Percentiles rank a stretch among this genome's conserved stretches.
Conservation (phyloP, 257 asterid species). For the Solanum etuberosum region DNA sequence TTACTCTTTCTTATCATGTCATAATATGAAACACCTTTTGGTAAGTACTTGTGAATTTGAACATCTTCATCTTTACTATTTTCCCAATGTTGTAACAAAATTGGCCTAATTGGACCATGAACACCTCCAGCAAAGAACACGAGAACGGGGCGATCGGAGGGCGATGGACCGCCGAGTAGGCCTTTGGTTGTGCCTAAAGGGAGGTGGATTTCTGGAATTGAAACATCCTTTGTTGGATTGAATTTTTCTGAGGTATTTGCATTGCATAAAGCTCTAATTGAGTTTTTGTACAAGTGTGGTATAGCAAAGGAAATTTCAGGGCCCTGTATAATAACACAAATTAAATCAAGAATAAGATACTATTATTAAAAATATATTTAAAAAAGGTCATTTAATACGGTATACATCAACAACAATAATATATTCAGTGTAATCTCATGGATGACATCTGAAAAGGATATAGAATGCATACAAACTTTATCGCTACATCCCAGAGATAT, state of each 20-base stretch:
- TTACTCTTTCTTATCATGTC: constrained; percentile 62
- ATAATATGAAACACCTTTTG: constrained; percentile 47
- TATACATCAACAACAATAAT: neutral
- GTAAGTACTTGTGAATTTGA: constrained; percentile 46
- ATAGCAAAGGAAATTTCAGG: constrained; percentile 49
- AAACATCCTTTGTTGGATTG: constrained; percentile 43
- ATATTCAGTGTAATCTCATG: neutral
- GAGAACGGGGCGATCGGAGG: constrained; percentile 29
- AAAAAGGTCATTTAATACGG: neutral
- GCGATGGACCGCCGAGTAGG: constrained; percentile 43
- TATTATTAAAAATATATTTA: neutral
- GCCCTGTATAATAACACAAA: constrained; percentile 19
- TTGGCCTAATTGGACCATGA: constrained; percentile 80
- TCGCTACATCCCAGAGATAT: neutral
- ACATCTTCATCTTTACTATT: constrained; percentile 47
- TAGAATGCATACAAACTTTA: neutral
- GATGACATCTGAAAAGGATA: accelerated
- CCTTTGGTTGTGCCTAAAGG: constrained; percentile 29
- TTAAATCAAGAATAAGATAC: neutral
- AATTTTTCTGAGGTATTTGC: constrained; percentile 57
- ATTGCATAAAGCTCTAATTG: constrained; percentile 57
- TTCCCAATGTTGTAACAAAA: constrained; percentile 71
- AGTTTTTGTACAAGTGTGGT: constrained; percentile 33
- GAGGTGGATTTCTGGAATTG: constrained; percentile 54
- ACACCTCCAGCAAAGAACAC: constrained; percentile 72